Percentiles rank a stretch among this genome's conserved stretches.
phyloP scores from a whole-genome alignment of 129 eudicot genomes.

The Deinandra increscens region DNA sequence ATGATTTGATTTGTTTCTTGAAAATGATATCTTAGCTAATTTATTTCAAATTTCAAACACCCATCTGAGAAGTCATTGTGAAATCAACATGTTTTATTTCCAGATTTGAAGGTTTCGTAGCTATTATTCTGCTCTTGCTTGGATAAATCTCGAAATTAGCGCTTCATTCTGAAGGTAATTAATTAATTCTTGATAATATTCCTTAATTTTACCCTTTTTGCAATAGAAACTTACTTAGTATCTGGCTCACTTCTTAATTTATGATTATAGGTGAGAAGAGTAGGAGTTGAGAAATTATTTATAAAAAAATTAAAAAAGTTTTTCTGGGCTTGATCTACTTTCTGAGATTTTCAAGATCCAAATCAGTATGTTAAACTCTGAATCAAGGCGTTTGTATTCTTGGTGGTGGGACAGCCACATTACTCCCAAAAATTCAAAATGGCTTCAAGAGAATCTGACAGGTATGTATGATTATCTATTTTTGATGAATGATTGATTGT shows the following conservation, averaged over 20 bases:
- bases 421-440: conserved; percentile 94
- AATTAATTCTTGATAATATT: conserved; percentile 8
- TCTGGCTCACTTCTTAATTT: not conserved
- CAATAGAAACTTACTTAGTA: not conserved
- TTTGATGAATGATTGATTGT: not conserved
- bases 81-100: not conserved
- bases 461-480: conserved; percentile 35
- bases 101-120: conserved; percentile 13
- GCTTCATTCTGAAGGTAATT: conserved; percentile 22
- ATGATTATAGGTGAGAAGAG: conserved; percentile 17
- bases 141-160: not conserved
- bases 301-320: not conserved
- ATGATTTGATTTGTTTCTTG: conserved; percentile 10
- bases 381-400: conserved; percentile 77
- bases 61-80: conserved; percentile 9
- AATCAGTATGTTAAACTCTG: conserved; percentile 47
- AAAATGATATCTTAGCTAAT: conserved; percentile 20
- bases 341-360: conserved; percentile 36
- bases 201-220: conserved; percentile 13
- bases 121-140: conserved; percentile 15
- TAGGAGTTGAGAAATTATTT: not conserved
- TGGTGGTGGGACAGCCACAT: conserved; percentile 99
- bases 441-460: conserved; percentile 95
- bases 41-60: not conserved
- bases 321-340: conserved; percentile 38